Conservation (phyloP, 1,284 basidiomycete species). For the Vanrija sp. region DNA sequence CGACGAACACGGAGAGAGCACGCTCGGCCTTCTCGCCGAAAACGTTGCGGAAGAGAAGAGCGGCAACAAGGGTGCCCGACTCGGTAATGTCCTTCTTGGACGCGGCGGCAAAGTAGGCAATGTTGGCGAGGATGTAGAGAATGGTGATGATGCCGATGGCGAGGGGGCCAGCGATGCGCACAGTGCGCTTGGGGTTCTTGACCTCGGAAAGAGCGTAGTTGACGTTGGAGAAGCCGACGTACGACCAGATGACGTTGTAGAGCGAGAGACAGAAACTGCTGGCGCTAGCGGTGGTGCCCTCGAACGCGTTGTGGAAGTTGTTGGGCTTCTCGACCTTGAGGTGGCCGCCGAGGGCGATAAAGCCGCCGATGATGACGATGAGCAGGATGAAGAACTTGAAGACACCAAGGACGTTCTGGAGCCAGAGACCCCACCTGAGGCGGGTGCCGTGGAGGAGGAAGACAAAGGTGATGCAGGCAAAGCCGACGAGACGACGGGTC, state of each 20-base stretch:
- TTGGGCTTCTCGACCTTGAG: conserved; percentile 53
- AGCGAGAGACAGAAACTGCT: conserved; percentile 6
- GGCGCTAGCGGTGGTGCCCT: conserved; percentile 43
- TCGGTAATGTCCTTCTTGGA: conserved; percentile 38
- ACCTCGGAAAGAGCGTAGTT: conserved; percentile 47
- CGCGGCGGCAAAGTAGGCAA: conserved; percentile 50
- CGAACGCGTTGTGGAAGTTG: conserved; percentile 56
- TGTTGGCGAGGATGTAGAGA: conserved; percentile 35
- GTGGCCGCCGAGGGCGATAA: conserved; percentile 54
- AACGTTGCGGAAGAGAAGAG: conserved; percentile 16
- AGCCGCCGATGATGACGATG: conserved; percentile 51
- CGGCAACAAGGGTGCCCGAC: conserved; percentile 41
- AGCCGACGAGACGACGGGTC: conserved; percentile 10
- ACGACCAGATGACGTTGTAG: conserved; percentile 21
- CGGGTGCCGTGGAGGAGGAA: conserved; percentile 24
- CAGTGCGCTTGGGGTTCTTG: conserved; percentile 35
- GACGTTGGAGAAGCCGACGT: conserved; percentile 52
- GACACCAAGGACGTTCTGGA: conserved; percentile 10
- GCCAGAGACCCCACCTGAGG: conserved; percentile 4
- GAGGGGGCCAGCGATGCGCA: conserved; percentile 31
- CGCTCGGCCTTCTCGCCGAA: conserved; percentile 5
- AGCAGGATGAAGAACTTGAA: conserved; percentile 8
- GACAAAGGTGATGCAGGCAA: conserved; percentile 10
- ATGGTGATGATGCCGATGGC: conserved; percentile 31
- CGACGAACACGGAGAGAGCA: conserved; percentile 36